These are phyloP conservation scores for Geosmithia flava DNA, from an alignment of 2,329 filamentous ascomycete genomes.

Conservation along the genomic window DNA sequence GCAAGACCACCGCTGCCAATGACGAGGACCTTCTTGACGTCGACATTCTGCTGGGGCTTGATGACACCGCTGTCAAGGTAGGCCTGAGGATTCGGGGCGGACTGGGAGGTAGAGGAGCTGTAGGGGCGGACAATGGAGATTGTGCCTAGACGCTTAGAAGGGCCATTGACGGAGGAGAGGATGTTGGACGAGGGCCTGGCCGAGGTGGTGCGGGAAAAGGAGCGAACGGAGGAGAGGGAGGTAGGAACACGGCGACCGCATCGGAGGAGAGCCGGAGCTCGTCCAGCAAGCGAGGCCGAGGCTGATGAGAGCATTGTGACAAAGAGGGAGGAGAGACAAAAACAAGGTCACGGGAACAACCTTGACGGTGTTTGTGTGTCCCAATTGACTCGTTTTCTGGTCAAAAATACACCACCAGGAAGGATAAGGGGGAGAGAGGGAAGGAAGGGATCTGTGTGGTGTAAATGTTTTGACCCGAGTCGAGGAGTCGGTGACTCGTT, in stretches of 20 bases:
- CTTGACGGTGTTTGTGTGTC: conserved; percentile 12
- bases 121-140: conserved; percentile 28
- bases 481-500: conserved; percentile 12
- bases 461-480: not conserved
- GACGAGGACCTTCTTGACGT: conserved; percentile 94
- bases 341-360: conserved; percentile 19
- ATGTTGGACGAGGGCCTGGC: conserved; percentile 11
- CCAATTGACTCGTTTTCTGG: conserved; percentile 14
- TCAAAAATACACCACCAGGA: too few relatives aligned
- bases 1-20: conserved; percentile 91
- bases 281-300: conserved; percentile 33
- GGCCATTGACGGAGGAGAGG: conserved; percentile 1
- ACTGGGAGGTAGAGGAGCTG: conserved; percentile 39
- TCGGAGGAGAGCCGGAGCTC: conserved; percentile 45
- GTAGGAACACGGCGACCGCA: conserved; percentile 37
- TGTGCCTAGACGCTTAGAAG: conserved; percentile 32
- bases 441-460: conserved; percentile 6
- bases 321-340: conserved; percentile 18
- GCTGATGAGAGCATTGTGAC: conserved; percentile 9
- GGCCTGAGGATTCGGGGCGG: conserved; percentile 70
- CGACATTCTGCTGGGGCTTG: conserved; percentile 64
- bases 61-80: conserved; percentile 84
- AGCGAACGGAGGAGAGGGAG: conserved; percentile 12
- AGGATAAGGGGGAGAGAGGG: conserved; percentile 2
- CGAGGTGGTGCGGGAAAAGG: conserved; percentile 20